Evolutionary conservation across 2,329 filamentous ascomycete species (phyloP).

Genomic region (Tolypocladium endophyticum): DNA sequence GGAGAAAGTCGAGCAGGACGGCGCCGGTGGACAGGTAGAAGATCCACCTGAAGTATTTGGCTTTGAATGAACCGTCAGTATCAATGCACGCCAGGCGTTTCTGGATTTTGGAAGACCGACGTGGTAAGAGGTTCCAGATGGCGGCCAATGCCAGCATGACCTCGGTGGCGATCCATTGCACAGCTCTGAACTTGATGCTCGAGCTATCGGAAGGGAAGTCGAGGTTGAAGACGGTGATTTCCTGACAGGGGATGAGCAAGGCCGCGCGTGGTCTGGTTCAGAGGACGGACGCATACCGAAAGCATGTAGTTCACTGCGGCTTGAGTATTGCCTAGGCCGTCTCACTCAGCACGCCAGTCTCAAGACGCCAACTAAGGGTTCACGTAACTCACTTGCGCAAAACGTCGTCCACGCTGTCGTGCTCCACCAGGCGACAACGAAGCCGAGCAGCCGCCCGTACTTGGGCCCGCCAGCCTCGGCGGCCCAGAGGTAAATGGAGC

Average conservation of each 20-base stretch:
- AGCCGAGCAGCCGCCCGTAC: conserved; percentile 45
- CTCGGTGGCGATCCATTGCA: conserved; percentile 50
- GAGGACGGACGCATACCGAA: not conserved
- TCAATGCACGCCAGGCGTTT: not conserved
- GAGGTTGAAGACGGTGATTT: conserved; percentile 46
- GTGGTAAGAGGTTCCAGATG: conserved; percentile 38
- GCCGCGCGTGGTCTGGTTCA: not conserved
- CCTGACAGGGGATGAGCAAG: conserved; percentile 18
- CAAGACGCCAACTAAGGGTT: not conserved
- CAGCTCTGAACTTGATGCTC: conserved; percentile 46
- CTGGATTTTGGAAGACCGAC: not conserved
- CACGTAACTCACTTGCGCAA: conserved; percentile 30
- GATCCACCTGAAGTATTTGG: conserved; percentile 30
- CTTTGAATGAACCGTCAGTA: not conserved
- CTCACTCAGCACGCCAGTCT: not conserved
- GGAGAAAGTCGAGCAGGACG: conserved; percentile 45
- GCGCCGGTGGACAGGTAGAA: conserved; percentile 38
- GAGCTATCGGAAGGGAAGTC: conserved; percentile 41
- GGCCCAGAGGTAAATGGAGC: conserved; percentile 53
- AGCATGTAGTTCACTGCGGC: not conserved
- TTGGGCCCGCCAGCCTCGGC: conserved; percentile 45
- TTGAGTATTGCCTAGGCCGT: not conserved
- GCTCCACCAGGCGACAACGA: conserved; percentile 55
- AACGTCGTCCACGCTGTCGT: conserved; percentile 53
- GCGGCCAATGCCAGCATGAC: conserved; percentile 37